phyloP scores from a whole-genome alignment of 345 rosid species.

The Linum trigynum region DNA sequence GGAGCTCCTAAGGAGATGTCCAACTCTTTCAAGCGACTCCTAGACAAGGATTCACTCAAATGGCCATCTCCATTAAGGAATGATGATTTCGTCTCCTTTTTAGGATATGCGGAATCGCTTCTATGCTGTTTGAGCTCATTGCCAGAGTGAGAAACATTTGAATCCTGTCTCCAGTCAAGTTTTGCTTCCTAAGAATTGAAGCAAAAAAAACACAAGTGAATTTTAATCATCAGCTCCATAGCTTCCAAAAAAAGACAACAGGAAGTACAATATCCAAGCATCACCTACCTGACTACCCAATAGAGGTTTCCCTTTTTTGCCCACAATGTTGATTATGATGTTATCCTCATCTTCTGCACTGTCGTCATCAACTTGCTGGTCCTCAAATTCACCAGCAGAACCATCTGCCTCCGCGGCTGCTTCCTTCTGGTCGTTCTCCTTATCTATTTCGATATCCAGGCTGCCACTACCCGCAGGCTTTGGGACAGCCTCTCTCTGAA shows the following conservation, averaged over 20 bases:
- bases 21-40: constrained; percentile 12
- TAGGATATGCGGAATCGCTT: constrained; percentile 20
- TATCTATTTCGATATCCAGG: background rate
- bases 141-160: constrained; percentile 16
- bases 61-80: constrained; percentile 19
- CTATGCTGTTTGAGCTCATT: constrained; percentile 18
- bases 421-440: constrained; percentile 12
- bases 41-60: constrained; percentile 21
- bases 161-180: constrained; percentile 17
- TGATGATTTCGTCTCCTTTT: constrained; percentile 27
- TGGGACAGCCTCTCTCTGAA: constrained; percentile 34
- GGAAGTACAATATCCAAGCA: background rate
- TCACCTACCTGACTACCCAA: constrained; percentile 32
- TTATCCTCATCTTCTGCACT: constrained; percentile 31
- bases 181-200: constrained; percentile 32
- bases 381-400: constrained; percentile 19
- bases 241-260: background rate
- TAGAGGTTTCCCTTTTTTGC: constrained; percentile 14
- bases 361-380: constrained; percentile 17
- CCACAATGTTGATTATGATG: constrained; percentile 42
- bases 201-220: constrained; percentile 3
- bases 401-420: background rate
- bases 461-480: background rate
- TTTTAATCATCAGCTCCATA: background rate
- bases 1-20: constrained; percentile 6